These are phyloP conservation scores for Bjerkandera adusta DNA, from an alignment of 1,284 basidiomycete genomes.

Conservation along the genomic window DNA sequence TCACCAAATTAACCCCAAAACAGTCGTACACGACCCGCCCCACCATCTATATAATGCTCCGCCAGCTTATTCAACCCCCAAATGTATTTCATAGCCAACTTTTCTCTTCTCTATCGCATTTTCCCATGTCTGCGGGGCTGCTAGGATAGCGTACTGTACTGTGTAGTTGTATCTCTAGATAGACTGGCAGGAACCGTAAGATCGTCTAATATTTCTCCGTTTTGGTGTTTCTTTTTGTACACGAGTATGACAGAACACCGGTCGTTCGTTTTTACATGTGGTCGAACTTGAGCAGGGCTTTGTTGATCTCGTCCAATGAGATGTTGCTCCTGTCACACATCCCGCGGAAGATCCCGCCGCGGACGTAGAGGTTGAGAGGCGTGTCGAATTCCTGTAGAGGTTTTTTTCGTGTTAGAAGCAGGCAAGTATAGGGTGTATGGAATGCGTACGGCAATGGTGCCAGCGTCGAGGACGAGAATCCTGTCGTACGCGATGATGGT, in stretches of 20 bases:
- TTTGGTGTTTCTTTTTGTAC: not conserved
- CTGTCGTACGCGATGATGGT: slow-evolving; percentile 83
- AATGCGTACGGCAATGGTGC: slow-evolving; percentile 54
- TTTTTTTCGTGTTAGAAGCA: not conserved
- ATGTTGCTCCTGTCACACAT: slow-evolving; percentile 68
- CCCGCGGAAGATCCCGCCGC: slow-evolving; percentile 58
- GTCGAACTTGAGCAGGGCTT: slow-evolving; percentile 19
- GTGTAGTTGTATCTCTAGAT: slow-evolving; percentile 18
- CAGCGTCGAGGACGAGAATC: slow-evolving; percentile 72
- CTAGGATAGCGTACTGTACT: no score
- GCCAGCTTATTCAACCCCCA: no score
- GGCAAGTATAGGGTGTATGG: slow-evolving; percentile 1
- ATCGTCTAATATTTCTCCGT: not conserved
- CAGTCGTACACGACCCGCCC: no score
- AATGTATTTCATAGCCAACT: no score
- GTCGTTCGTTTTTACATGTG: slow-evolving; percentile 1
- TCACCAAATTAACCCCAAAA: no score
- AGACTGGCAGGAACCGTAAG: not conserved
- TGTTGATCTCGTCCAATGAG: slow-evolving; percentile 48
- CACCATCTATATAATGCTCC: no score
- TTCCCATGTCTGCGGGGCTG: no score
- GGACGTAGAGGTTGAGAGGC: slow-evolving; percentile 58
- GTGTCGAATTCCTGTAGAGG: slow-evolving; percentile 63
- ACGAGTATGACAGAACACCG: not conserved
- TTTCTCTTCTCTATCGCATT: no score